Evolutionary conservation across 345 rosid genomes (phyloP).

Genomic region (Cardamine resedifolia): DNA sequence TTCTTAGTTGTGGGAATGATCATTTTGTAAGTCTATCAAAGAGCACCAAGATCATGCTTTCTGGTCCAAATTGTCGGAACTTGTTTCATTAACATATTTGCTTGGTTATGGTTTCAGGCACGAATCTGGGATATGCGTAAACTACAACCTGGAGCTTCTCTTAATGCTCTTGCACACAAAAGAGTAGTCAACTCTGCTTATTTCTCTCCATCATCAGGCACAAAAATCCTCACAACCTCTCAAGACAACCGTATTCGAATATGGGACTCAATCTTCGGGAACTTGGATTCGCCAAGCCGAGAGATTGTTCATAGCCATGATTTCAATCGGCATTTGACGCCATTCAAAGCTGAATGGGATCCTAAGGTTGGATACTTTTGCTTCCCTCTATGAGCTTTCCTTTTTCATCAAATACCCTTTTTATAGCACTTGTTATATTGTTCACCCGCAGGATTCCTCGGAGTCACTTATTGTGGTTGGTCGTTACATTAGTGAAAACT

Average conservation of each 20-base stretch:
- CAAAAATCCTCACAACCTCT: conserved; percentile 81
- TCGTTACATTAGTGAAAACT: conserved; percentile 93
- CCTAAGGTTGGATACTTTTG: conserved; percentile 62
- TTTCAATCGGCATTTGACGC: conserved; percentile 88
- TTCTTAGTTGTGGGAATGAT: conserved; percentile 94
- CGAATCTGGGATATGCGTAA: conserved; percentile 92
- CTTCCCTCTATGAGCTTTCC: neutral
- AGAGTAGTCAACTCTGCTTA: conserved; percentile 97
- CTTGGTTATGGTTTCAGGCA: conserved; percentile 57
- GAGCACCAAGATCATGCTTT: neutral
- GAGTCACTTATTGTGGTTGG: conserved; percentile 91
- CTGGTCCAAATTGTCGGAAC: neutral
- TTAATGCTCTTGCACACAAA: conserved; percentile 63
- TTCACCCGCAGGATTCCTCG: conserved; percentile 64
- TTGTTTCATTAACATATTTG: neutral
- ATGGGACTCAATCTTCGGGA: conserved; percentile 90
- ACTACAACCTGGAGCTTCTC: conserved; percentile 60
- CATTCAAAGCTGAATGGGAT: conserved; percentile 99
- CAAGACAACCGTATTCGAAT: conserved; percentile 89
- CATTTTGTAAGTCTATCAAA: conserved; percentile 68
- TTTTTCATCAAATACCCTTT: neutral
- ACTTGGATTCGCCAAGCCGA: conserved; percentile 81
- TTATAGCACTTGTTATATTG: conserved; percentile 2
- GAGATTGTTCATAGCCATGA: conserved; percentile 99
- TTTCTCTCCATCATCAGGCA: conserved; percentile 87